phyloP scores from a whole-genome alignment of 768 basidiomycete species.

The Amanita rimosa region DNA sequence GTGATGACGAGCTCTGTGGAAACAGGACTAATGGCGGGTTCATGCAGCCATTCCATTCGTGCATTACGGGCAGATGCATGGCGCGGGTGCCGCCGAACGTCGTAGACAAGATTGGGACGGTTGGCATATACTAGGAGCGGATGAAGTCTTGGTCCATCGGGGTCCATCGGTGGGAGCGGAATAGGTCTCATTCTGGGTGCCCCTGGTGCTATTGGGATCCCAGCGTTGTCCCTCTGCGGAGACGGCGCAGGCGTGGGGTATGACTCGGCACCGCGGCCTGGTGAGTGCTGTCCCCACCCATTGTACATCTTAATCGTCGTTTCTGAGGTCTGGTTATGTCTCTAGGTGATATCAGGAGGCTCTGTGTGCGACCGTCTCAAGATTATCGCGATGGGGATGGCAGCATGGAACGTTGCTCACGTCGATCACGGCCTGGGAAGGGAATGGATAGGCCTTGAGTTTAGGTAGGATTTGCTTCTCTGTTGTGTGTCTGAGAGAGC shows the following conservation, averaged over 20 bases:
- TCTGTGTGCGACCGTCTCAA: background rate
- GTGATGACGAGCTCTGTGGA: background rate
- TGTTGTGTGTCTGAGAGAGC: background rate
- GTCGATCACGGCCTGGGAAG: background rate
- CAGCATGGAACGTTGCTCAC: background rate
- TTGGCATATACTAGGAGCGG: background rate
- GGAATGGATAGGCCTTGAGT: background rate
- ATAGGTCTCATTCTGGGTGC: background rate
- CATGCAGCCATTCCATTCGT: conserved; percentile 2
- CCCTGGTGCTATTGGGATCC: background rate
- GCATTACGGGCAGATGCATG: background rate
- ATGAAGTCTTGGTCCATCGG: background rate
- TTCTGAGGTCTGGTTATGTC: background rate
- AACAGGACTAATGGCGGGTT: background rate
- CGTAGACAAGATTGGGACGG: conserved; percentile 1
- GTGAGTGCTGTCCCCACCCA: conserved; percentile 1
- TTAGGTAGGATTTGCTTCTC: background rate
- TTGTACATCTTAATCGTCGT: background rate
- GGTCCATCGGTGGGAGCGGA: background rate
- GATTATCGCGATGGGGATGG: background rate
- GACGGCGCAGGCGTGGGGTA: conserved; percentile 2
- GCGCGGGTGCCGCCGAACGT: background rate
- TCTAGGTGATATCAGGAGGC: background rate
- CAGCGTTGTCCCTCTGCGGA: background rate
- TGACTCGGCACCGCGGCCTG: background rate